Conservation (phyloP, 495 filamentous ascomycete species). For the Daldinia vernicosa region DNA sequence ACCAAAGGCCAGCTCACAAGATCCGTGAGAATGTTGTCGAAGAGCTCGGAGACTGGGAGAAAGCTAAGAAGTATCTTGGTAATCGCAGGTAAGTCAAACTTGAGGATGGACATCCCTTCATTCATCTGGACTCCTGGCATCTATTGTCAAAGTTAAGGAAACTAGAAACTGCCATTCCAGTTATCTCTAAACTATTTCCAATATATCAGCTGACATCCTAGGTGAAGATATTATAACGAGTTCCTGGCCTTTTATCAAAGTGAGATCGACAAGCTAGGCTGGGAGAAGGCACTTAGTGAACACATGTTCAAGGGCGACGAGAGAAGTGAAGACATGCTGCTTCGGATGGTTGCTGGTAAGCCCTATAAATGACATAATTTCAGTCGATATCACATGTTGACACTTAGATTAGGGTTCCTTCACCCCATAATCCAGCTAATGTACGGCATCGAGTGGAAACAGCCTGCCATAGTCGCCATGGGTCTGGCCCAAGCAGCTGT, state of each 20-base stretch:
- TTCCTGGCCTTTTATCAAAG: conserved; percentile 77
- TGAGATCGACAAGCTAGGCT: conserved; percentile 72
- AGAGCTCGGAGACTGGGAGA: conserved; percentile 61
- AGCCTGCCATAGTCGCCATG: conserved; percentile 84
- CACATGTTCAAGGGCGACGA: conserved; percentile 72
- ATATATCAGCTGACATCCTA: conserved; percentile 48
- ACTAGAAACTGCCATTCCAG: neutral
- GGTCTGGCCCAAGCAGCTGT: conserved; percentile 78
- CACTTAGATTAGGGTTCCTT: conserved; percentile 64
- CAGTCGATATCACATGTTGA: conserved; percentile 32
- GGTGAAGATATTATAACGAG: conserved; percentile 65
- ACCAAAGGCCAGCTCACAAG: conserved; percentile 64
- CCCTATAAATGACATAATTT: neutral
- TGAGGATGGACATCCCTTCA: neutral
- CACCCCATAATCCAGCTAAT: conserved; percentile 89
- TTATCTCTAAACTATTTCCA: neutral
- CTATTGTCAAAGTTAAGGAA: neutral
- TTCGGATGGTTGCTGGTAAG: conserved; percentile 65
- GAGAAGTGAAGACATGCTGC: conserved; percentile 68
- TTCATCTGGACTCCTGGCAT: neutral
- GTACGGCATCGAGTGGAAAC: conserved; percentile 81
- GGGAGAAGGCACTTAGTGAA: conserved; percentile 64
- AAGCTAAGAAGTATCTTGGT: conserved; percentile 60
- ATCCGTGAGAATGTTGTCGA: conserved; percentile 56
- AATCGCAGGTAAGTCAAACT: conserved; percentile 49